A percentile compares a stretch with the other conserved stretches of the same genome.
These are phyloP conservation scores for Aquilaria yunnanensis DNA, from an alignment of 345 rosid genomes.

Conservation along the genomic window DNA sequence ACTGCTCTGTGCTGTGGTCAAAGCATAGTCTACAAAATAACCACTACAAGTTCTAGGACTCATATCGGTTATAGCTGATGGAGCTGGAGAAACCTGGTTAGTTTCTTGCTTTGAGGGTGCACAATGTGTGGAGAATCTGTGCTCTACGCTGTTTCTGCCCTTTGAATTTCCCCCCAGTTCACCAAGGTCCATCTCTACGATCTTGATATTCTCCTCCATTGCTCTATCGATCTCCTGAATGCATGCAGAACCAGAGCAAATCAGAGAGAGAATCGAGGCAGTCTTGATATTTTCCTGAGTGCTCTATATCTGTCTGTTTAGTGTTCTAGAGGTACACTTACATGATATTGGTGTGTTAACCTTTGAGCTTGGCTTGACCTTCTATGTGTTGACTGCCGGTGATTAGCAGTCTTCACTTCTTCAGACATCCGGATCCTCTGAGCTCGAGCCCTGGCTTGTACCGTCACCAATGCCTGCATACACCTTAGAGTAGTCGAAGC, in stretches of 20 bases:
- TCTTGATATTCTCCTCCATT: conserved; percentile 68
- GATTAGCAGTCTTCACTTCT: conserved; percentile 31
- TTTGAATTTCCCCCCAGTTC: conserved; percentile 27
- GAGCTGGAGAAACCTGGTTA: conserved; percentile 39
- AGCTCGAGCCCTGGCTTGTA: conserved; percentile 62
- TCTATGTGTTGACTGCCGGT: conserved; percentile 41
- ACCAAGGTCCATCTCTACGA: conserved; percentile 65
- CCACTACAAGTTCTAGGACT: conserved; percentile 65
- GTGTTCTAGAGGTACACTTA: conserved; percentile 19
- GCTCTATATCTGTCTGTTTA: too few relatives aligned
- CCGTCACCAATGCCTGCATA: conserved; percentile 81
- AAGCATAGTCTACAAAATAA: conserved; percentile 61
- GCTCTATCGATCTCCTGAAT: conserved; percentile 40
- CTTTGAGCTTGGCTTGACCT: conserved; percentile 21
- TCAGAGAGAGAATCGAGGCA: too few relatives aligned
- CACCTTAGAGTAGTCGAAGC: conserved; percentile 77
- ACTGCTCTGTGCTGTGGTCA: conserved; percentile 55
- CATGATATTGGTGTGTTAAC: conserved; percentile 20
- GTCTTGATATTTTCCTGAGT: too few relatives aligned
- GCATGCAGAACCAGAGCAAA: not conserved
- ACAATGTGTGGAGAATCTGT: conserved; percentile 22
- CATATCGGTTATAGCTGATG: conserved; percentile 58
- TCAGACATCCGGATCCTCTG: conserved; percentile 50
- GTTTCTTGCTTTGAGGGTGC: conserved; percentile 26
- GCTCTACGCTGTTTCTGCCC: conserved; percentile 35